Evolutionary conservation across 805 yeast genomes (phyloP).

Genomic region (Wickerhamomyces mucosus): DNA sequence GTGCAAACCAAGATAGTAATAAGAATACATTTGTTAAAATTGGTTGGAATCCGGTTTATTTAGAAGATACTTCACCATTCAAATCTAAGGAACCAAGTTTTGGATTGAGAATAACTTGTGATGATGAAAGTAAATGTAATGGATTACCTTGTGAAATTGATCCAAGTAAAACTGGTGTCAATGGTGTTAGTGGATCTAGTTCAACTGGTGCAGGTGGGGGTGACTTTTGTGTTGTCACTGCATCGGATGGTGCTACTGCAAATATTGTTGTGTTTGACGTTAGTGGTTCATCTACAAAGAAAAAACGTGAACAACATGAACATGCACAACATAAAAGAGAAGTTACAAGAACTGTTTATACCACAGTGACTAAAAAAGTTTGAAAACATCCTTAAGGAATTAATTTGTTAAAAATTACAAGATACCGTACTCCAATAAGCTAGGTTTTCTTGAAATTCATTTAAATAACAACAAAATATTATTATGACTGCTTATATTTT

Average conservation of each 20-base stretch:
- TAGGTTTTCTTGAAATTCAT: too few species aligned
- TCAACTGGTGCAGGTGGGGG: slow-evolving; percentile 55
- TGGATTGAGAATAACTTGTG: slow-evolving; percentile 70
- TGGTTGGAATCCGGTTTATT: slow-evolving; percentile 85
- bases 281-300: not conserved
- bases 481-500: too few species aligned
- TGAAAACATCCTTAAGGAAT: too few species aligned
- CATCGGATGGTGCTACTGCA: slow-evolving; percentile 51
- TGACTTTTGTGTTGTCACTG: slow-evolving; percentile 79
- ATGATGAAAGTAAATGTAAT: slow-evolving; percentile 53
- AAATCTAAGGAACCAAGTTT: slow-evolving; percentile 46
- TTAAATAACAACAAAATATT: too few species aligned
- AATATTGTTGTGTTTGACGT: slow-evolving; percentile 58
- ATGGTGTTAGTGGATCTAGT: slow-evolving; percentile 38
- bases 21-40: slow-evolving; percentile 74
- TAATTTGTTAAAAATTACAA: too few species aligned
- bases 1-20: slow-evolving; percentile 66
- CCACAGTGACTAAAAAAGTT: slow-evolving; percentile 7
- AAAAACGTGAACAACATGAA: not conserved
- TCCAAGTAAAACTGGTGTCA: slow-evolving; percentile 53
- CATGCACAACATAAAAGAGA: not conserved
- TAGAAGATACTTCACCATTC: slow-evolving; percentile 50
- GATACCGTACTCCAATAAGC: too few species aligned
- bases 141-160: slow-evolving; percentile 82
- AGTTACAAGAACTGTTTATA: not conserved